phyloP scores from a whole-genome alignment of 2,329 filamentous ascomycete species.

The Xylaria polymorpha region DNA sequence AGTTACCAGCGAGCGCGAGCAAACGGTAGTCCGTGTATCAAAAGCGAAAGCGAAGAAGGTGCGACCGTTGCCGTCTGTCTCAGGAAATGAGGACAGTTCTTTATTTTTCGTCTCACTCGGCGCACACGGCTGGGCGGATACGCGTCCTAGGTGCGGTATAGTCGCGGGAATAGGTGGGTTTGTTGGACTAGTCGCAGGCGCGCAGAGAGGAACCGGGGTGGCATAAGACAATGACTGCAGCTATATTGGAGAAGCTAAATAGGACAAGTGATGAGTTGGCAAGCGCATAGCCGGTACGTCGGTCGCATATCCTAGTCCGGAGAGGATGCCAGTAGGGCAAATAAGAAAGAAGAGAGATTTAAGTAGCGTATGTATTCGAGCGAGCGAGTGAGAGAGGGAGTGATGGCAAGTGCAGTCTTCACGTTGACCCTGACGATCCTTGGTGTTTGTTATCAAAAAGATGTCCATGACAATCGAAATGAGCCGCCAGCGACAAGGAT shows the following conservation, averaged over 20 bases:
- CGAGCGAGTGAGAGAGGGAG: not conserved
- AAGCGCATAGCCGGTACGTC: conserved; percentile 25
- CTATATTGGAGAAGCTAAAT: conserved; percentile 36
- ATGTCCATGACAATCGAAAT: conserved; percentile 15
- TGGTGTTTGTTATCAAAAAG: conserved; percentile 13
- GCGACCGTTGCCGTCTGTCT: conserved; percentile 16
- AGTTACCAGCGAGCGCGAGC: conserved; percentile 11
- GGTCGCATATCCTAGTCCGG: conserved; percentile 9
- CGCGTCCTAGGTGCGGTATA: conserved; percentile 15
- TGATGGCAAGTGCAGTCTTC: conserved; percentile 4
- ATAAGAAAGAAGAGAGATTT: not conserved
- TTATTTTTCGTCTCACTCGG: conserved; percentile 17
- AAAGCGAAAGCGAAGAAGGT: conserved; percentile 11
- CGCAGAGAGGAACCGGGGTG: conserved; percentile 19
- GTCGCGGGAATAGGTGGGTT: conserved; percentile 21
- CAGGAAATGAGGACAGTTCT: not conserved
- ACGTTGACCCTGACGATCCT: conserved; percentile 29
- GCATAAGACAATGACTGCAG: conserved; percentile 43
- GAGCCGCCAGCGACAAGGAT: conserved; percentile 19
- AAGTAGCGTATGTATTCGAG: not conserved
- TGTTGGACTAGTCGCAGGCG: conserved; percentile 9
- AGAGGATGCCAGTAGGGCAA: not conserved
- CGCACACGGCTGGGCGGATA: conserved; percentile 18
- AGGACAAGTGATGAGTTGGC: conserved; percentile 32
- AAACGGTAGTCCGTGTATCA: conserved; percentile 7